Base-by-base conservation (phyloP, 2,329 filamentous ascomycete genomes). In the Aspergillus pseudoterreus region DNA sequence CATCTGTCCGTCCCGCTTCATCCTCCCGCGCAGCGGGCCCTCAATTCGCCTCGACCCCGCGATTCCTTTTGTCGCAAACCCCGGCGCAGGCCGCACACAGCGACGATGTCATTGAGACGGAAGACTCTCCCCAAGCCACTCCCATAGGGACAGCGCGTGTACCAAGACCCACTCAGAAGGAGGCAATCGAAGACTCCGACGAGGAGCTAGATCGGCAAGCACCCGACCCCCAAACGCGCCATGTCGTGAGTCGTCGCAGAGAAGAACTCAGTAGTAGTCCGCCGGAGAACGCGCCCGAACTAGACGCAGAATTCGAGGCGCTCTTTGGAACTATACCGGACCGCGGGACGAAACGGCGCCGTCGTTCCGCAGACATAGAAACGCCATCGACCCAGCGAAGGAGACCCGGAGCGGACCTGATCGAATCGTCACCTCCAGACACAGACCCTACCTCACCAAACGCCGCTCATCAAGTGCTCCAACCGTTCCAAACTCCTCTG, bases 1-100 rank as follows among this genome's bases (percentile, higher is more conserved):
- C 64, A 12, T 51, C 47, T 12, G 35, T 58, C 30, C 50, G 52
- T 27, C 46, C 46, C 12, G 19, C 30, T 17, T 50, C 54, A 30
- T 56, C 62, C 30, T 53, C 63, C 42, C 66, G 63, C 27, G 57
- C 59, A 39, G 56, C 59, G 35, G 60, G 64, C 15, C 57, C 66
- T 12, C 66, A 69, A 14, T 70, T 70, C 51, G 66, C 67, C 2
- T 63, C 63, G 4, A 67, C 66, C 1, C 67, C 65, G 24, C 66
- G 66, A 4, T 70, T 70, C 22, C 32, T 68, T 8, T 50, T 69
- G 6, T 69, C 66, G 1, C 65, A 67, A 22, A 55, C 49, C 5
- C 53, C 53, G 12, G 43, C 54, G 4, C 51, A 52, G 11, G 46
- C 30, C 15, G 17, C 43, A 1, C 51, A 47, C 5, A 42, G 53